These are phyloP conservation scores for Pisolithus sp. DNA, from an alignment of 768 basidiomycete genomes.

Conservation along the genomic window DNA sequence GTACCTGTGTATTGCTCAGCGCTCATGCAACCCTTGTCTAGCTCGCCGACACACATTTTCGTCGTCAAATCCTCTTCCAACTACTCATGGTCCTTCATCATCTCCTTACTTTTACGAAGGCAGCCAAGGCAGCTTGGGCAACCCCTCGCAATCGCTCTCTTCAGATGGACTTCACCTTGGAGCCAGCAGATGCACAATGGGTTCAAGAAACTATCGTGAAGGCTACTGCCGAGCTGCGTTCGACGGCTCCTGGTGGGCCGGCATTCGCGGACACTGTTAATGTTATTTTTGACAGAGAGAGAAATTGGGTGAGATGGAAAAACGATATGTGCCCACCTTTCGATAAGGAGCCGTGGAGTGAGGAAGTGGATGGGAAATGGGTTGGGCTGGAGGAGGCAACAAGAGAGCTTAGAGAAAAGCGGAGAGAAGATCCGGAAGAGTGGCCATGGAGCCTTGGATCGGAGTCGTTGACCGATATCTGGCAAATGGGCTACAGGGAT, in stretches of 20 bases:
- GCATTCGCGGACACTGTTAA: slow-evolving; percentile 69
- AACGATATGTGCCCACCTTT: slow-evolving; percentile 75
- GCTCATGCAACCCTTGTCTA: slow-evolving; percentile 25
- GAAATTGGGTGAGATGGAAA: slow-evolving; percentile 90
- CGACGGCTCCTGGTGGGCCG: slow-evolving; percentile 74
- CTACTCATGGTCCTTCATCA: slow-evolving; percentile 72
- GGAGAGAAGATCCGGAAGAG: slow-evolving; percentile 51
- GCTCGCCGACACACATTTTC: slow-evolving; percentile 88
- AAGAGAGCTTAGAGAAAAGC: slow-evolving; percentile 39
- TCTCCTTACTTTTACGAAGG: slow-evolving; percentile 67
- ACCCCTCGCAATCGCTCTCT: slow-evolving; percentile 68
- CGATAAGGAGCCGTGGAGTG: slow-evolving; percentile 62
- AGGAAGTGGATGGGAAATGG: slow-evolving; percentile 41
- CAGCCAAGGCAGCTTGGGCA: slow-evolving; percentile 54
- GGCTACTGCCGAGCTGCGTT: slow-evolving; percentile 48
- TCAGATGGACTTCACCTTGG: slow-evolving; percentile 78
- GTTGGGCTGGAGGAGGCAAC: slow-evolving; percentile 62
- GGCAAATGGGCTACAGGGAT: slow-evolving; percentile 74
- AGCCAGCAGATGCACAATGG: slow-evolving; percentile 65
- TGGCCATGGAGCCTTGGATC: slow-evolving; percentile 67
- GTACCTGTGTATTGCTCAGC: background rate
- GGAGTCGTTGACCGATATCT: slow-evolving; percentile 69
- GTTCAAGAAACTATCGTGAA: slow-evolving; percentile 63
- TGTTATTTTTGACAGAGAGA: slow-evolving; percentile 72
- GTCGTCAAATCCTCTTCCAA: slow-evolving; percentile 89